Conservation (phyloP, 31 red algal genomes). For the Asparagopsis taxiformis region DNA sequence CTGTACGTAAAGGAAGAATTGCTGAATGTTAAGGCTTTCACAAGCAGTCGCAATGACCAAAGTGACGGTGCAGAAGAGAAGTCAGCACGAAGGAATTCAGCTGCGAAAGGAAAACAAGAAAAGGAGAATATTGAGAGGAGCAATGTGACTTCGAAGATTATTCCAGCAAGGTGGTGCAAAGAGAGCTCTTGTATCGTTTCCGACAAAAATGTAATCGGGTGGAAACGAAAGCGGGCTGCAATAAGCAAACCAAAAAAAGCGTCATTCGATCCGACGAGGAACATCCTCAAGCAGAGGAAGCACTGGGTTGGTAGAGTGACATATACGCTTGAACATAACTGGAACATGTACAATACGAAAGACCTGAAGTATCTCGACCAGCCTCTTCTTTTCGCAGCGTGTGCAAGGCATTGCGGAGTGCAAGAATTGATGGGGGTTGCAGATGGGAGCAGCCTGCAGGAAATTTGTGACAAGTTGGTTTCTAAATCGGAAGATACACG, state of each 20-base stretch:
- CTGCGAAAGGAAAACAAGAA: neutral
- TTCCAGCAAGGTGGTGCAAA: slow-evolving; percentile 25
- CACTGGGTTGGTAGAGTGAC: slow-evolving; percentile 38
- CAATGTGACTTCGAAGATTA: neutral
- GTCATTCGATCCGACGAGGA: slow-evolving; percentile 39
- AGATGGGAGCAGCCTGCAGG: neutral
- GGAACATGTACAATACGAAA: slow-evolving; percentile 18
- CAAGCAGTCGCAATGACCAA: neutral
- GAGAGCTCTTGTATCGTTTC: slow-evolving; percentile 7
- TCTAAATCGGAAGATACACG: slow-evolving; percentile 4
- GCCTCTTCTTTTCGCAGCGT: slow-evolving; percentile 29
- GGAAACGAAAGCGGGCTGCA: slow-evolving; percentile 4
- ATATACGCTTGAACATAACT: slow-evolving; percentile 39
- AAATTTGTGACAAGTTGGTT: slow-evolving; percentile 5
- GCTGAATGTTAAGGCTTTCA: slow-evolving; percentile 23
- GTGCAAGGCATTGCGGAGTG: slow-evolving; percentile 2
- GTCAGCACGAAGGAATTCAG: neutral
- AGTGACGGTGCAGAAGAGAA: slow-evolving; percentile 7
- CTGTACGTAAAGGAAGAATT: slow-evolving; percentile 20
- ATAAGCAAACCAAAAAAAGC: neutral
- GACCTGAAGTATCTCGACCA: slow-evolving; percentile 32
- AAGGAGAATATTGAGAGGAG: neutral
- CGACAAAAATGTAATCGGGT: neutral
- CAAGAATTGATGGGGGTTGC: slow-evolving; percentile 30
- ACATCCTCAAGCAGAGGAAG: slow-evolving; percentile 39